Base-by-base conservation (phyloP, 2,329 filamentous ascomycete genomes). In the Fusarium heterosporum region DNA sequence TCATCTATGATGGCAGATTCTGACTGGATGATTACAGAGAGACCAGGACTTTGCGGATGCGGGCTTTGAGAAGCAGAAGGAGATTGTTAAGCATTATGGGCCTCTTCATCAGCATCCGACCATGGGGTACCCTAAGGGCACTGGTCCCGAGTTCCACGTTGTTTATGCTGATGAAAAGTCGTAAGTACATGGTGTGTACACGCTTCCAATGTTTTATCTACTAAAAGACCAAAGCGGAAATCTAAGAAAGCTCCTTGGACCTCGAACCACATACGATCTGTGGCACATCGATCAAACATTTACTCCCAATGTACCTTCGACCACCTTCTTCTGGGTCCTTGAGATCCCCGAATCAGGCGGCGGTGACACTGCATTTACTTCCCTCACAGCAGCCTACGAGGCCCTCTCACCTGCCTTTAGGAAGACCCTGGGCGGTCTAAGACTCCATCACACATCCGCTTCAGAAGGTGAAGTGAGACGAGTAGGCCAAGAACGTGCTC, bases 231-330 rank as follows among this genome's bases (percentile, higher is more conserved):
- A n/a, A n/a, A n/a, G n/a, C n/a, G 75, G 72, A 2, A 76, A 73
- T 19, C 16, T 76, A 19, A 67, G 75, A 47, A 73, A 50, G 3
- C 72, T 76, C 0, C 61, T 76, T 1, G 74, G 75, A 0, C 66
- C 69, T 13, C 59, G 68, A 3, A 72, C 72, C 1, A 68, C 67
- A 1, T 76, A 75, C 9, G 74, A 76, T 9, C 70, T 76, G 2
- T 77, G 75, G 75, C 74, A 77, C 14, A 61, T 76, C 0, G 75
- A 77, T 38, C 75, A 77, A n/a, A 75, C 74, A 0, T 75, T 76
- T n/a, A 76, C 74, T 0, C 65, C 73, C 1, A 76, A 77, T 4
- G 62, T 73, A 0, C 75, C 75, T 0, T 75, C 72, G 2, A 76
- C 75, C 3, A 76, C 72, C 1, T 76, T 77, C 57, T 76, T 77